Evolutionary conservation across 129 eudicot genomes (phyloP).

Genomic region (Sambucus nigra): DNA sequence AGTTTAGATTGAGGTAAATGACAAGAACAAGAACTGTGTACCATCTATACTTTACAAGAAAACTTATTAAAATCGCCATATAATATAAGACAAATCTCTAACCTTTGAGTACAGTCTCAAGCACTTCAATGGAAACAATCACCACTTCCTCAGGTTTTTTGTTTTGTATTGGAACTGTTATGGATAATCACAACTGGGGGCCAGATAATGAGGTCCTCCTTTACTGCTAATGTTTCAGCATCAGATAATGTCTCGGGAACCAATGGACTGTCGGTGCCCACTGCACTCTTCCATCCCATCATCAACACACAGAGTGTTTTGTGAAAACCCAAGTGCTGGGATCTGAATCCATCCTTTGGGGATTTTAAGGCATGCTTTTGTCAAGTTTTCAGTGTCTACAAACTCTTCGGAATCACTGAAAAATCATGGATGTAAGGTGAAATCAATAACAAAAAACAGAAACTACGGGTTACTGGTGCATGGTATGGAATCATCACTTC

Average conservation of each 20-base stretch:
- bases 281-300: slow-evolving; percentile 51
- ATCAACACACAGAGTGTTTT: slow-evolving; percentile 43
- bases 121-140: slow-evolving; percentile 24
- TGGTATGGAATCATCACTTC: too few species aligned
- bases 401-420: slow-evolving; percentile 38
- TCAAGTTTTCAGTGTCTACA: slow-evolving; percentile 30
- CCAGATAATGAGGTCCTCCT: slow-evolving; percentile 48
- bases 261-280: slow-evolving; percentile 18
- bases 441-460: not conserved
- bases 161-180: slow-evolving; percentile 23
- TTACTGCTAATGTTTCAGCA: slow-evolving; percentile 22
- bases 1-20: too few species aligned
- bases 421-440: slow-evolving; percentile 1
- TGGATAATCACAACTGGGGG: slow-evolving; percentile 46
- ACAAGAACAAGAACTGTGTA: too few species aligned
- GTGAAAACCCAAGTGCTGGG: slow-evolving; percentile 48
- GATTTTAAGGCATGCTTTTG: slow-evolving; percentile 32
- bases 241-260: slow-evolving; percentile 20
- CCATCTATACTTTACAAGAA: not conserved
- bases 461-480: not conserved
- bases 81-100: not conserved
- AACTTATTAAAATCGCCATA: not conserved
- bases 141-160: slow-evolving; percentile 21
- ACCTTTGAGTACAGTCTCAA: slow-evolving; percentile 35
- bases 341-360: slow-evolving; percentile 29